phyloP scores from a whole-genome alignment of 352 stramenopile genomes.

The Phytophthora aleatoria region DNA sequence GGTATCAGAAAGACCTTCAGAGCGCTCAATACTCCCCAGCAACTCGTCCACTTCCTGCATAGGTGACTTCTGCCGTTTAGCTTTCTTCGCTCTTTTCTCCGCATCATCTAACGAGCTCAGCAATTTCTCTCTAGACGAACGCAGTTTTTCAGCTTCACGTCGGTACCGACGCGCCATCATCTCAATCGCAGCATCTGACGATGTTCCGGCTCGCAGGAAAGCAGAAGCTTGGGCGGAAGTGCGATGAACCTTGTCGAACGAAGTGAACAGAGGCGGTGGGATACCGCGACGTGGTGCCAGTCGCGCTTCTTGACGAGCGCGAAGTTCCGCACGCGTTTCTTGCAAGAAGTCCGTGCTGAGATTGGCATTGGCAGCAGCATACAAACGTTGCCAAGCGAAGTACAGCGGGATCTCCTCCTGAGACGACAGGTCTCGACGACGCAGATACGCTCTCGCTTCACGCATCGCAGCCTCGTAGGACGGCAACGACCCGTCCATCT shows the following conservation, averaged over 20 bases:
- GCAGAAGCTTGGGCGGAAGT: conserved; percentile 36
- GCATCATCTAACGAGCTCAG: conserved; percentile 7
- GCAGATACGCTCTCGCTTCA: conserved; percentile 36
- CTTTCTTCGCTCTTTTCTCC: conserved; percentile 11
- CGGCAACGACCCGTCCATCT: conserved; percentile 28
- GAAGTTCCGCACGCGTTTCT: conserved; percentile 38
- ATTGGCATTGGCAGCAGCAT: conserved; percentile 48
- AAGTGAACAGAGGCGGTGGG: conserved; percentile 30
- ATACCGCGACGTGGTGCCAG: conserved; percentile 41
- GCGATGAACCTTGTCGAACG: conserved; percentile 35
- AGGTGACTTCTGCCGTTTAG: conserved; percentile 15
- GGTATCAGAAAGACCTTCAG: background rate
- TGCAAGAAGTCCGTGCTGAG: conserved; percentile 51
- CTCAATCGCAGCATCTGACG: conserved; percentile 33
- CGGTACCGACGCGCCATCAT: conserved; percentile 44
- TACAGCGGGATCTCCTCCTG: conserved; percentile 59
- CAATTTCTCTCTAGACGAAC: conserved; percentile 23
- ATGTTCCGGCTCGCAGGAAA: conserved; percentile 37
- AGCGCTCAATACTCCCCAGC: background rate
- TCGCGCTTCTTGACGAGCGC: conserved; percentile 38
- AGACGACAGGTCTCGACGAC: conserved; percentile 47
- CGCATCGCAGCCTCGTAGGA: conserved; percentile 48
- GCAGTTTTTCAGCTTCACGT: conserved; percentile 38
- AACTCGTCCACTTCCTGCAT: conserved; percentile 19
- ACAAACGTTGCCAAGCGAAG: conserved; percentile 61